These are phyloP conservation scores for Rhizopus microsporus DNA, from an alignment of 371 early-diverging fungal species.

Conservation along the genomic window DNA sequence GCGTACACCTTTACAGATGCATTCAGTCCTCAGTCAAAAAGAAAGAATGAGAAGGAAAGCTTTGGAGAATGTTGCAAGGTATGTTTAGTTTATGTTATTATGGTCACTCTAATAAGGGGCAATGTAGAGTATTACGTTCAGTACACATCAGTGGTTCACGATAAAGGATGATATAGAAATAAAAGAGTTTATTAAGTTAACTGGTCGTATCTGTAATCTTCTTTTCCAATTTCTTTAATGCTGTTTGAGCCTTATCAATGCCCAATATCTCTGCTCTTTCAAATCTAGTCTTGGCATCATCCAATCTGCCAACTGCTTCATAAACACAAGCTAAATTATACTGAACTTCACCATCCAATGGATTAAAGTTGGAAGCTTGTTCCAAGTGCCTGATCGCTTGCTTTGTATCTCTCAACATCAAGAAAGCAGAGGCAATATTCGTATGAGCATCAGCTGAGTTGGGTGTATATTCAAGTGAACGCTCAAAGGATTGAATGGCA, in stretches of 20 bases:
- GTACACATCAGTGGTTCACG: conserved; percentile 31
- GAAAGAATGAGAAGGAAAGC: conserved; percentile 41
- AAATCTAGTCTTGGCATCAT: conserved; percentile 71
- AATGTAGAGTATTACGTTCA: conserved; percentile 35
- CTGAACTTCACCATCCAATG: conserved; percentile 72
- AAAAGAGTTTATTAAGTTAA: neutral
- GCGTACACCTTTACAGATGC: conserved; percentile 18
- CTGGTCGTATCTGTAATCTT: conserved; percentile 21
- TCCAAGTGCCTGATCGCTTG: conserved; percentile 68
- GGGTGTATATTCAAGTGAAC: conserved; percentile 68
- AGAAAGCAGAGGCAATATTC: conserved; percentile 79
- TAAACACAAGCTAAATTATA: conserved; percentile 80
- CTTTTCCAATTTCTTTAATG: conserved; percentile 35
- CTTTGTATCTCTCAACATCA: conserved; percentile 63
- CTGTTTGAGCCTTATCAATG: conserved; percentile 55
- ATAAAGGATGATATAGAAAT: conserved; percentile 5
- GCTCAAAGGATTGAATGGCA: conserved; percentile 69
- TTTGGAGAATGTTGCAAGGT: conserved; percentile 58
- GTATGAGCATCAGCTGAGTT: conserved; percentile 78
- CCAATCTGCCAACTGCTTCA: conserved; percentile 69
- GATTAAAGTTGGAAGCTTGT: conserved; percentile 71
- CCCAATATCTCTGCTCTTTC: conserved; percentile 64
- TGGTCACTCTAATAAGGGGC: neutral
- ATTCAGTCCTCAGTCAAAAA: conserved; percentile 20
- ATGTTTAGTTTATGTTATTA: conserved; percentile 12